Percentiles rank a stretch among this genome's conserved stretches.
phyloP scores from a whole-genome alignment of 345 rosid genomes.

The Jatropha curcas region DNA sequence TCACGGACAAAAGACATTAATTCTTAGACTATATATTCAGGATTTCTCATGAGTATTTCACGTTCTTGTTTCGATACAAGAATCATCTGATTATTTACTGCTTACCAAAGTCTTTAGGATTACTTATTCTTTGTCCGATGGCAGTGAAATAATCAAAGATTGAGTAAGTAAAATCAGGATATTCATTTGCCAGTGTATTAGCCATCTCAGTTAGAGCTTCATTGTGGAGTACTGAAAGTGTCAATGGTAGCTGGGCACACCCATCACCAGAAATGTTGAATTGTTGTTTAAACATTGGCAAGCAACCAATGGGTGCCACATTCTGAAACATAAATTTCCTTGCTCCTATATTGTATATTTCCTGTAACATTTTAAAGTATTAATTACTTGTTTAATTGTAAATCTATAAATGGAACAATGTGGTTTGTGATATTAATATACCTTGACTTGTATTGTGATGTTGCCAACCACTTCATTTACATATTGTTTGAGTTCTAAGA shows the following conservation, averaged over 20 bases:
- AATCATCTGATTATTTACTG: too few species aligned
- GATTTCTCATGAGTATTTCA: too few species aligned
- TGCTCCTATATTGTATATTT: not conserved
- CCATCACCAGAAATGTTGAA: not conserved
- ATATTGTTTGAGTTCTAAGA: not conserved
- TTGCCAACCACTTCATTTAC: not conserved
- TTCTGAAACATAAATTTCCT: slow-evolving; percentile 3
- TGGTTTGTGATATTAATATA: not conserved
- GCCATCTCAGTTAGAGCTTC: not conserved
- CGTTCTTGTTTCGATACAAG: too few species aligned
- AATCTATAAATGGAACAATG: too few species aligned
- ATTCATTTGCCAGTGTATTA: not conserved
- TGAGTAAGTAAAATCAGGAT: not conserved
- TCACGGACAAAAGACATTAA: too few species aligned
- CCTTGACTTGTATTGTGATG: not conserved
- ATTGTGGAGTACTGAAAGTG: not conserved
- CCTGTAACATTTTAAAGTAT: too few species aligned
- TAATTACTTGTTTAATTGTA: too few species aligned
- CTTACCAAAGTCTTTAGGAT: not conserved
- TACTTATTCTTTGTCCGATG: not conserved
- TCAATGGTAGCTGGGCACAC: not conserved
- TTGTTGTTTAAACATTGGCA: not conserved
- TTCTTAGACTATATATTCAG: too few species aligned
- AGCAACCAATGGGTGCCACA: not conserved
- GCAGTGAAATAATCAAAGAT: not conserved